These are phyloP conservation scores for Sugiyamaella qingdaonensis DNA, from an alignment of 805 yeast genomes.

Conservation along the genomic window DNA sequence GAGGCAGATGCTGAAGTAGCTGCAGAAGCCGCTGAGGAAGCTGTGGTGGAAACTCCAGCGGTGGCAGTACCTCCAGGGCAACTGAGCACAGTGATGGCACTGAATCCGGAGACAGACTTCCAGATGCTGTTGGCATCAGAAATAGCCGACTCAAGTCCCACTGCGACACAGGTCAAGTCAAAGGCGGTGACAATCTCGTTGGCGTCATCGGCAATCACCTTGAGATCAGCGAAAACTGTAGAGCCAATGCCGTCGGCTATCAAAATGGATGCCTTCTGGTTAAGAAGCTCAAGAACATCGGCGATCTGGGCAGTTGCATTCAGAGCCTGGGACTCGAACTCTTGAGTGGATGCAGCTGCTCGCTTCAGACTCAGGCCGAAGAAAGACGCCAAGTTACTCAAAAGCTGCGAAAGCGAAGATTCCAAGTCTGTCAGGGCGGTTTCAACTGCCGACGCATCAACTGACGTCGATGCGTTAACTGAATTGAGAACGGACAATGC, in stretches of 20 bases:
- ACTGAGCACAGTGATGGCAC: neutral
- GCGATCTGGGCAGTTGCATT: neutral
- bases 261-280: neutral
- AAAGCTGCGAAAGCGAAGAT: neutral
- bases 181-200: neutral
- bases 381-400: neutral
- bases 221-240: neutral
- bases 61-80: conserved; percentile 3
- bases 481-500: no score
- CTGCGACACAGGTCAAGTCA: neutral
- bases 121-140: conserved; percentile 1
- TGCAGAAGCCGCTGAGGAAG: neutral
- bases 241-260: neutral
- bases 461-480: neutral
- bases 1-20: neutral
- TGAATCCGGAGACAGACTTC: neutral
- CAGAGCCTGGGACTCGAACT: neutral
- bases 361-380: neutral
- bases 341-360: neutral
- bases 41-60: neutral
- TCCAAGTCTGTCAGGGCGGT: neutral
- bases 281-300: neutral
- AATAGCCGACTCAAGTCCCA: neutral
- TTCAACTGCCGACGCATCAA: neutral
- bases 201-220: neutral